Base-by-base conservation (phyloP, 495 filamentous ascomycete species). In the Immersiella caudata region DNA sequence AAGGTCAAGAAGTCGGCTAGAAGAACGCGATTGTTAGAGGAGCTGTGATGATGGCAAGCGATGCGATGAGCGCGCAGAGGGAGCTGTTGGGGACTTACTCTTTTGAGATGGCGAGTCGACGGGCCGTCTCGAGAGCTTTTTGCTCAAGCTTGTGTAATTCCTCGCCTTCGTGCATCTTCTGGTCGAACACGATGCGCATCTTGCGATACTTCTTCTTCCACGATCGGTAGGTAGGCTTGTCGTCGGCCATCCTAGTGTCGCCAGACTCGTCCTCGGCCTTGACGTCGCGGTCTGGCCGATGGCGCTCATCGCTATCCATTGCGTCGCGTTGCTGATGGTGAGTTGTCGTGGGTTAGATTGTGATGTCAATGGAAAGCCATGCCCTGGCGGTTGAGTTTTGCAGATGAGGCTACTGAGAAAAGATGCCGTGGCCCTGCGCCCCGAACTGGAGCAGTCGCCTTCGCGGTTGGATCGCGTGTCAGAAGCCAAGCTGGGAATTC, bases 201-300 rank as follows among this genome's bases (percentile, higher is more conserved):
- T 99, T 99, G 64, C 91, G 88, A 79, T 94, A 99, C 81, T 99
- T 99, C 80, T 96, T 97, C 80, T 93, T 94, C 77, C 71, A 84
- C 21, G 76, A 82, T 60, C 76, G 79, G 69, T 79, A 79, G 3
- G 81, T 78, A 60, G 72, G 71, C 69, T 74, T 79, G 36, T 77
- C 67, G 26, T 79, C 80, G 18, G 71, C 64, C 72, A 76, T 74
- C 21, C 70, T 75, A 18, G 69, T 65, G 69, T 79, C 77, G 59
- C 70, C 73, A 20, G 73, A 70, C 35, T 78, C 71, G 49, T 79
- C 74, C 40, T 79, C 77, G 52, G 67, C 68, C 54, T 73, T 79
- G 50, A 74, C 62, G 20, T 70, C 67, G 63, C 67, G 55, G 57
- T 68, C 72, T 24, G 67, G 29, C 8, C 67, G 67, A 64, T 60